Percentiles rank a stretch among this genome's conserved stretches.
Evolutionary conservation across 202 grass and related monocot species (phyloP).

Genomic region (Schoenoplectus triqueter): DNA sequence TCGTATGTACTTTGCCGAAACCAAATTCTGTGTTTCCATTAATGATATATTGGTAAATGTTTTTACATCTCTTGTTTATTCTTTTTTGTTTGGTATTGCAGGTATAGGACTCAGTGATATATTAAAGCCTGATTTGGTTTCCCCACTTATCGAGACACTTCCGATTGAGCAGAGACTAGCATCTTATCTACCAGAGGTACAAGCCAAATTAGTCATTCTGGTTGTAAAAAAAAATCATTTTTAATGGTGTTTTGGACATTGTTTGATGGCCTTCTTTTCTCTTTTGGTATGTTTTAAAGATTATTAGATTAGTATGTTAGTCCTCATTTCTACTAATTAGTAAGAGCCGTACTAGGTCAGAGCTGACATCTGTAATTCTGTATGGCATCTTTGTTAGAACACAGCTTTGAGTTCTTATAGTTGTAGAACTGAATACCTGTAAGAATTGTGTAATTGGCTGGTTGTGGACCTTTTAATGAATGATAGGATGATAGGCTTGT

Average conservation of each 20-base stretch:
- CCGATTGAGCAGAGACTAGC: slow-evolving; percentile 70
- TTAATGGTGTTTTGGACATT: slow-evolving; percentile 12
- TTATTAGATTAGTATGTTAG: not conserved
- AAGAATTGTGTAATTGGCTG: not conserved
- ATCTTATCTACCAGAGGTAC: slow-evolving; percentile 90
- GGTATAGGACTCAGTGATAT: slow-evolving; percentile 88
- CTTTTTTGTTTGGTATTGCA: slow-evolving; percentile 52
- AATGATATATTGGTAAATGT: slow-evolving; percentile 19
- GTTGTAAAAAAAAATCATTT: not conserved
- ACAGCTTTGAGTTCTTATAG: not conserved
- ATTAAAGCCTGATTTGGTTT: slow-evolving; percentile 87
- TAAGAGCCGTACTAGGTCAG: not conserved
- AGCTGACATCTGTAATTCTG: not conserved
- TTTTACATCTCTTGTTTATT: slow-evolving; percentile 33
- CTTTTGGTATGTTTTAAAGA: not conserved
- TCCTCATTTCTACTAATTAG: not conserved
- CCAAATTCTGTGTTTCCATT: slow-evolving; percentile 15
- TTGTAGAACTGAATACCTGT: slow-evolving; percentile 13
- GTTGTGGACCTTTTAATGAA: not conserved
- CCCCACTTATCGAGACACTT: slow-evolving; percentile 73
- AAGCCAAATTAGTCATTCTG: slow-evolving; percentile 1
- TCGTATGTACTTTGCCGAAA: slow-evolving; percentile 55
- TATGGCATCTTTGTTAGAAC: slow-evolving; percentile 17
- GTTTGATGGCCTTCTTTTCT: not conserved
- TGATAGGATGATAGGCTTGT: not conserved